A percentile compares a stretch with the other conserved stretches of the same genome.
Evolutionary conservation across 2,329 filamentous ascomycete species (phyloP).

Genomic region (Phoma sp.): DNA sequence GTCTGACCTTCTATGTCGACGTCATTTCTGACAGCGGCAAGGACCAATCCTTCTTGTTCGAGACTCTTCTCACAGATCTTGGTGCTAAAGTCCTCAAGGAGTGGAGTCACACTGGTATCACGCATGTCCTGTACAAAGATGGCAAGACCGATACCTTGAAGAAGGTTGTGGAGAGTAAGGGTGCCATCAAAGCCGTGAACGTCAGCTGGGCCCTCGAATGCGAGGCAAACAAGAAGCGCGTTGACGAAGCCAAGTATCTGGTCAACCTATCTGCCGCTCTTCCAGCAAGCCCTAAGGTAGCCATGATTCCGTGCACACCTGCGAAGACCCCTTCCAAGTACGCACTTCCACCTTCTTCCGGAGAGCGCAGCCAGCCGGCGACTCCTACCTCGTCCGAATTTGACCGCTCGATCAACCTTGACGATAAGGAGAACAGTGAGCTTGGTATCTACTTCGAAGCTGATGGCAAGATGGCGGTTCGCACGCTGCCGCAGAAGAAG

Average conservation of each 20-base stretch:
- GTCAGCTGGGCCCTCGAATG: constrained; percentile 83
- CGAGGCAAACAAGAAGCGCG: constrained; percentile 41
- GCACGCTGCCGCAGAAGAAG: constrained; percentile 39
- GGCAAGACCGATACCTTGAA: constrained; percentile 80
- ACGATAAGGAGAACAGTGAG: constrained; percentile 45
- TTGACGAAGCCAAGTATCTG: constrained; percentile 42
- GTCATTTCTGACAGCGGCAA: constrained; percentile 76
- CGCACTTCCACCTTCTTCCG: constrained; percentile 28
- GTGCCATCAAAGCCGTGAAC: constrained; percentile 83
- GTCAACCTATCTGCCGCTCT: constrained; percentile 37
- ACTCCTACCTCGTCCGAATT: constrained; percentile 39
- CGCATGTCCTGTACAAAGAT: constrained; percentile 90
- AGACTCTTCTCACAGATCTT: constrained; percentile 79
- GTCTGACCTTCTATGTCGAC: constrained; percentile 81
- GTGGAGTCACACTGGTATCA: constrained; percentile 75
- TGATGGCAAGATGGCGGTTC: constrained; percentile 55
- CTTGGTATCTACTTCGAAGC: constrained; percentile 48
- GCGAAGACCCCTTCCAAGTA: constrained; percentile 40
- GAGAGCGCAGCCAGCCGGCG: constrained; percentile 30
- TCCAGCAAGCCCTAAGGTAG: constrained; percentile 27
- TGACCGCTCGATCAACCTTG: constrained; percentile 32
- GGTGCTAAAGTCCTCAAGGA: constrained; percentile 76
- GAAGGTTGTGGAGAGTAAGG: constrained; percentile 74
- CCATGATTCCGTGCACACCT: constrained; percentile 36
- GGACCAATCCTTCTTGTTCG: constrained; percentile 65